phyloP scores from a whole-genome alignment of 1,284 basidiomycete genomes.

The Marasmius tenuissimus region DNA sequence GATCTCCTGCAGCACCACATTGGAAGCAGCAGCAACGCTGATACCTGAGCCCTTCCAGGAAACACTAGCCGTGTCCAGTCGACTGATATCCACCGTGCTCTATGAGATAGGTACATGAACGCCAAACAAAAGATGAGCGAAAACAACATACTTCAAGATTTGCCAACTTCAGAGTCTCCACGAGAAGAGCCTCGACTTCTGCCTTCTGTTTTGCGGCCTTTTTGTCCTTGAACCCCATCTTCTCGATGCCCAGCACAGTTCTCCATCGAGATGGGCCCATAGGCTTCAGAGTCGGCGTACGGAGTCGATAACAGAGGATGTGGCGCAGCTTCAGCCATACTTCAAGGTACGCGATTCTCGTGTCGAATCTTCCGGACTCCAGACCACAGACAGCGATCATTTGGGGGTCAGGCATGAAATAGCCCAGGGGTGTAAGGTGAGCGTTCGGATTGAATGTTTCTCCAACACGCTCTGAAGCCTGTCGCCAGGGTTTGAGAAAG shows the following conservation, averaged over 20 bases:
- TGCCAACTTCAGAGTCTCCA: too few relatives aligned
- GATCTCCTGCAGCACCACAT: neutral
- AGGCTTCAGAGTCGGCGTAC: neutral
- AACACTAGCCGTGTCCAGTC: neutral
- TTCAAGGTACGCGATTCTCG: neutral
- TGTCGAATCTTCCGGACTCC: too few relatives aligned
- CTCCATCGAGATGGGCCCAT: neutral
- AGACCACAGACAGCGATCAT: too few relatives aligned
- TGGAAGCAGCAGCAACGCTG: neutral
- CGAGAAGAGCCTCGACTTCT: too few relatives aligned
- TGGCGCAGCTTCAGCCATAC: neutral
- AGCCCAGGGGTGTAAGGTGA: neutral
- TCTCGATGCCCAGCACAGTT: neutral
- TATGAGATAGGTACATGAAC: neutral
- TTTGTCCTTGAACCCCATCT: neutral
- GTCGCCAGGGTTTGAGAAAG: neutral
- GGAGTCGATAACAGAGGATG: neutral
- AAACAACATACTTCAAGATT: neutral
- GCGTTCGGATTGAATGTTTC: neutral
- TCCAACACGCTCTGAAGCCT: neutral
- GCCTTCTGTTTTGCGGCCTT: neutral
- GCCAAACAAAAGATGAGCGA: neutral
- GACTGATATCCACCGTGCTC: neutral
- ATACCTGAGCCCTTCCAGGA: neutral
- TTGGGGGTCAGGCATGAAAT: neutral